Evolutionary conservation across 495 filamentous ascomycete species (phyloP).

Genomic region (Xylaria castorea): DNA sequence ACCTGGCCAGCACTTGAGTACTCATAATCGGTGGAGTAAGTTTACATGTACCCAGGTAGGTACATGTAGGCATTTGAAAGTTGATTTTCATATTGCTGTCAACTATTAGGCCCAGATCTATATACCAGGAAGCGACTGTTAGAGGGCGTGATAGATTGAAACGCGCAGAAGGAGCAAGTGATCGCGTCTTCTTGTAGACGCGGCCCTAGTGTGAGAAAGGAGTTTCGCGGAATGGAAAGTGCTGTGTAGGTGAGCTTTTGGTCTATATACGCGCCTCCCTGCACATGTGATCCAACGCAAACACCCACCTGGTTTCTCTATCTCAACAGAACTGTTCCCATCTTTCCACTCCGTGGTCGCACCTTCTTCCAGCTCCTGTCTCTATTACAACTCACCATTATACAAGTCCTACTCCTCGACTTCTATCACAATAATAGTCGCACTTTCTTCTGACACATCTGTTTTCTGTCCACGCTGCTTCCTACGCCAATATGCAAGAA

Average conservation of each 20-base stretch:
- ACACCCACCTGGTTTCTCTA: neutral
- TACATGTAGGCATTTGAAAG: neutral
- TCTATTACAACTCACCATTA: neutral
- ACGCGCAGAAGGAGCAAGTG: neutral
- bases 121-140: neutral
- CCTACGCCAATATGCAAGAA: neutral
- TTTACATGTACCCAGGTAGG: too few relatives aligned
- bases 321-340: neutral
- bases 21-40: too few relatives aligned
- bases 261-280: neutral
- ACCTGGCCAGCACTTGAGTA: too few relatives aligned
- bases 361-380: neutral
- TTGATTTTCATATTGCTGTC: neutral
- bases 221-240: neutral
- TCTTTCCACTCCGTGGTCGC: neutral
- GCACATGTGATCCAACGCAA: neutral
- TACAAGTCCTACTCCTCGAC: neutral
- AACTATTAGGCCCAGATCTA: neutral
- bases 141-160: neutral
- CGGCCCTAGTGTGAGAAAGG: too few relatives aligned
- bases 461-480: neutral
- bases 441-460: neutral
- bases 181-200: neutral
- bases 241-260: neutral
- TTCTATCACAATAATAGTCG: neutral